A percentile compares a stretch with the other conserved stretches of the same genome.
phyloP scores from a whole-genome alignment of 2,329 filamentous ascomycete species.

The Amauroascus verrucosus region DNA sequence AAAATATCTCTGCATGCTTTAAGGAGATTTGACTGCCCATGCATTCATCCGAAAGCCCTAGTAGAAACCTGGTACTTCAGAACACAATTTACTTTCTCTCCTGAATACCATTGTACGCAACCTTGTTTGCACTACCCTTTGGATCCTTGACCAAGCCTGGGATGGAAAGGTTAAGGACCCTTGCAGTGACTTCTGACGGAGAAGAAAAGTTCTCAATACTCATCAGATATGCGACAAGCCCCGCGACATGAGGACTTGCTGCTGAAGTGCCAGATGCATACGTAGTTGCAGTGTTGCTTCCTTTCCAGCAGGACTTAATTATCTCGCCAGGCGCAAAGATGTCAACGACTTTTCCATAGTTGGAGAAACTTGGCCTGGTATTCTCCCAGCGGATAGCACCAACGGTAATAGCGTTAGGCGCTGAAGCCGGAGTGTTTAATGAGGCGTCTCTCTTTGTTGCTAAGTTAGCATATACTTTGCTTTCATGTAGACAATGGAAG shows the following conservation, averaged over 20 bases:
- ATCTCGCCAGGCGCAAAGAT: constrained; percentile 48
- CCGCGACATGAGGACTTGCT: constrained; percentile 40
- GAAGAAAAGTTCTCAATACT: constrained; percentile 8
- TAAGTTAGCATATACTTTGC: background rate
- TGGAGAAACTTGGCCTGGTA: constrained; percentile 32
- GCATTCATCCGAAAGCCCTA: no score
- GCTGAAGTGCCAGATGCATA: constrained; percentile 29
- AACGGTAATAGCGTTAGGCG: constrained; percentile 32
- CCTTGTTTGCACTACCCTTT: constrained; percentile 8
- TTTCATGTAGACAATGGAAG: background rate
- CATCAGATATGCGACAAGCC: constrained; percentile 45
- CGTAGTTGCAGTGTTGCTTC: constrained; percentile 36
- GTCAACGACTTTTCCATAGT: constrained; percentile 40
- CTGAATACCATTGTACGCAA: constrained; percentile 13
- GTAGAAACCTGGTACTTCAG: no score
- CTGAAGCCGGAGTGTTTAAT: constrained; percentile 31
- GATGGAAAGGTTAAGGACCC: constrained; percentile 10
- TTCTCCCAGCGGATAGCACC: constrained; percentile 28
- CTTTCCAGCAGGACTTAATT: constrained; percentile 43
- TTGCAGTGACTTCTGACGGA: constrained; percentile 8
- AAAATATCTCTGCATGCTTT: no score
- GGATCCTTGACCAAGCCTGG: constrained; percentile 10
- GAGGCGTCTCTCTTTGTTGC: constrained; percentile 21
- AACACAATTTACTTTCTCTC: constrained; percentile 3
- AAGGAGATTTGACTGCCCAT: no score